Conservation (phyloP, 176 grass and related monocot genomes). For the Juncus effusus region DNA sequence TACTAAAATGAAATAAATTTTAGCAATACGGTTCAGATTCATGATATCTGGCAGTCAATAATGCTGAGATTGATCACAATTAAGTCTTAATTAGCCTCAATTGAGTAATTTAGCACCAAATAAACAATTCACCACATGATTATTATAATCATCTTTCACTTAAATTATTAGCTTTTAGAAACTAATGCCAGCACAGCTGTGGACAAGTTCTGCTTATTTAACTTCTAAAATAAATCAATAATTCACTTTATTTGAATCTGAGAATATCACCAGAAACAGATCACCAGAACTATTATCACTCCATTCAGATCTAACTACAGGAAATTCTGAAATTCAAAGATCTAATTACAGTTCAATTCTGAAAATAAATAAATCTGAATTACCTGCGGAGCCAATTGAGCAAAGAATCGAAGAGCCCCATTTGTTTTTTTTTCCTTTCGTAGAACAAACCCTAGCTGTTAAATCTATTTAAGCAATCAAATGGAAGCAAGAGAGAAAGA, state of each 20-base stretch:
- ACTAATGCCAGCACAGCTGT: too few relatives aligned
- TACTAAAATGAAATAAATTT: constrained; percentile 1
- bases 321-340: not conserved
- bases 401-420: constrained; percentile 86
- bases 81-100: too few relatives aligned
- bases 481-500: constrained; percentile 12
- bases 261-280: too few relatives aligned
- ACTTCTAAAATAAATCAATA: too few relatives aligned
- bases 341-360: not conserved
- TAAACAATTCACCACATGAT: not conserved
- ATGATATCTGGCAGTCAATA: too few relatives aligned
- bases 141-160: not conserved
- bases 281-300: too few relatives aligned
- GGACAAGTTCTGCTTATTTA: too few relatives aligned
- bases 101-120: too few relatives aligned
- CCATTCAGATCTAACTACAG: too few relatives aligned
- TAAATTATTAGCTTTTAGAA: too few relatives aligned
- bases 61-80: too few relatives aligned
- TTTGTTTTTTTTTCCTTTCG: constrained; percentile 19
- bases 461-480: constrained; percentile 23
- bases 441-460: constrained; percentile 3
- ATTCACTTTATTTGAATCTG: too few relatives aligned
- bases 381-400: constrained; percentile 98
- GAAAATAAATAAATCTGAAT: not conserved
- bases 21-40: not conserved